phyloP scores from a whole-genome alignment of 169 alveolate species.

The Eimeria falciformis region DNA sequence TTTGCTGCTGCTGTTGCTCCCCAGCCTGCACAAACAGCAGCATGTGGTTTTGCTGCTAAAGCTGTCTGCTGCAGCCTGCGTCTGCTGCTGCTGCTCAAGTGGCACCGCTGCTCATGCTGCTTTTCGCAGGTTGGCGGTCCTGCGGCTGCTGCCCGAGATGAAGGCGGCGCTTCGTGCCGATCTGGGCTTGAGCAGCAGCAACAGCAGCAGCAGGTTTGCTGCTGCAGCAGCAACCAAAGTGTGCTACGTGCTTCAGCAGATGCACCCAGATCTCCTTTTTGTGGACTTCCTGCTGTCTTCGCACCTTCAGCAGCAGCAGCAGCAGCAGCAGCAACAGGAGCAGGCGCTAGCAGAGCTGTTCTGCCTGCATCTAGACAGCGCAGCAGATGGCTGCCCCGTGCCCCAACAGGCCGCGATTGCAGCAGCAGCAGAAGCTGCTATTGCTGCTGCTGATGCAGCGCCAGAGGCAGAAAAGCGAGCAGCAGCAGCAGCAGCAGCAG shows the following conservation, averaged over 20 bases:
- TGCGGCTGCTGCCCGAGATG: slow-evolving; percentile 46
- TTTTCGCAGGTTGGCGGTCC: slow-evolving; percentile 34
- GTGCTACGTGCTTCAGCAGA: slow-evolving; percentile 44
- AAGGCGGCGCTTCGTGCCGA: slow-evolving; percentile 18
- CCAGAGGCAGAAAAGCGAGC: slow-evolving; percentile 31
- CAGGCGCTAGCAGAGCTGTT: neutral
- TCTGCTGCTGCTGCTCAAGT: neutral
- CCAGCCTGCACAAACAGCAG: neutral
- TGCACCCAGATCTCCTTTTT: slow-evolving; percentile 44
- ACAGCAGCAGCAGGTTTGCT: slow-evolving; percentile 16
- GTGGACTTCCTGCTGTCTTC: slow-evolving; percentile 41
- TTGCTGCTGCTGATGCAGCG: slow-evolving; percentile 51
- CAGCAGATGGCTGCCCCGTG: slow-evolving; percentile 10
- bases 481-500: slow-evolving; percentile 52
- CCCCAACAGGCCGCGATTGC: neutral
- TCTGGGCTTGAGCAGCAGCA: slow-evolving; percentile 10
- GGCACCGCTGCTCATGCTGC: neutral
- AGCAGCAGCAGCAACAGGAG: slow-evolving; percentile 52
- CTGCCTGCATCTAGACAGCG: neutral
- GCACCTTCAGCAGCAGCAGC: slow-evolving; percentile 32
- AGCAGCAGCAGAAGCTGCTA: slow-evolving; percentile 48
- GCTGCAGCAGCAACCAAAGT: slow-evolving; percentile 9
- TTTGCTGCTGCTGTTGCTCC: slow-evolving; percentile 27
- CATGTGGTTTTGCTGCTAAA: neutral
- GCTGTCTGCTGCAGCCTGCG: neutral